A percentile compares a stretch with the other conserved stretches of the same genome.
Conservation (phyloP, 148 eudicot genomes). For the Chenopodium album region DNA sequence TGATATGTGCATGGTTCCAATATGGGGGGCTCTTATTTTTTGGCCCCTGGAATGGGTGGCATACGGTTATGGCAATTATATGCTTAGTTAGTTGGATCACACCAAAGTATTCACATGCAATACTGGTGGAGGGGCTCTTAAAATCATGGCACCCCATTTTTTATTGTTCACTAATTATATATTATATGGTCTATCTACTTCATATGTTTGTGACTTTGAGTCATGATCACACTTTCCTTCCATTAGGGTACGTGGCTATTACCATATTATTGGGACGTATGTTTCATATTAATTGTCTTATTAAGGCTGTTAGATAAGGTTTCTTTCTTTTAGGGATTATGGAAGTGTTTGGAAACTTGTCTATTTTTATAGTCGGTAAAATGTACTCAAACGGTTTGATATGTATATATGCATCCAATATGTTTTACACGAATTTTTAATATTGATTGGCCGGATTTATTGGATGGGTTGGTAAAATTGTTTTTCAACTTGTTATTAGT, state of each 20-base stretch:
- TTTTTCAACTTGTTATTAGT: no score
- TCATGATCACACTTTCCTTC: background rate
- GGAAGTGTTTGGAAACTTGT: background rate
- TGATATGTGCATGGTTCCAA: conserved; percentile 7
- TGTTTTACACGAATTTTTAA: no score
- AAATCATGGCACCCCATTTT: background rate
- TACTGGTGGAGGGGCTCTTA: background rate
- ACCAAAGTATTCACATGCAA: conserved; percentile 1
- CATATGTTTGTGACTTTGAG: background rate
- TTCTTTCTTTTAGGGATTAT: background rate
- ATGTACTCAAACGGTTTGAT: no score
- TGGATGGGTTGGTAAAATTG: no score
- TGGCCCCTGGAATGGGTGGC: conserved; percentile 12
- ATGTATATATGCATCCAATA: no score
- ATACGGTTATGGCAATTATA: background rate
- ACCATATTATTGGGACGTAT: background rate
- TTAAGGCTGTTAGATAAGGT: no score
- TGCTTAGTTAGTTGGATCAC: conserved; percentile 6
- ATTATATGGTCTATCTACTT: background rate
- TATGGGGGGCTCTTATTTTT: background rate
- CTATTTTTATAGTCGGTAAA: no score
- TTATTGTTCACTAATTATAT: background rate
- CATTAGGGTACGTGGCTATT: background rate
- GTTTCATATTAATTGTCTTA: background rate
- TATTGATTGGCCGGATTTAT: no score